These are phyloP conservation scores for Coelastrella sp. DNA, from an alignment of 139 green algal genomes.

Conservation along the genomic window DNA sequence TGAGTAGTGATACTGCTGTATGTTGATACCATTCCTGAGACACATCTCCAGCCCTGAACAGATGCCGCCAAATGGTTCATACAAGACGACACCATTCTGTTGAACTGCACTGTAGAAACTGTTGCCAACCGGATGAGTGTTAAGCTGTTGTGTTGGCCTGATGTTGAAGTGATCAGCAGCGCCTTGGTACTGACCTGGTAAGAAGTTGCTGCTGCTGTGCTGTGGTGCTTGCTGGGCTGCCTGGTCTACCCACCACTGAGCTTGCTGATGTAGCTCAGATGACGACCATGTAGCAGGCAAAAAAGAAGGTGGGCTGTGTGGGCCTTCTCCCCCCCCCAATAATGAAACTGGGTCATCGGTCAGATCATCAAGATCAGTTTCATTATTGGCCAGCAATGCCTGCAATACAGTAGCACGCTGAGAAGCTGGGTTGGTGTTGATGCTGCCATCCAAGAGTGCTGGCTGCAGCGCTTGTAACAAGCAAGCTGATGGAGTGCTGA, in stretches of 20 bases:
- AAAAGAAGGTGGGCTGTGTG: not conserved
- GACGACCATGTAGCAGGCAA: not conserved
- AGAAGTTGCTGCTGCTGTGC: not conserved
- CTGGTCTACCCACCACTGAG: not conserved
- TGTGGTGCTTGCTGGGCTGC: not conserved
- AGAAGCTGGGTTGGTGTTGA: not conserved
- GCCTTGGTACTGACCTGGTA: not conserved
- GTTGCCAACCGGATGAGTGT: not conserved
- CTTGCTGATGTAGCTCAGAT: not conserved
- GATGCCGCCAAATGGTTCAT: conserved; percentile 41
- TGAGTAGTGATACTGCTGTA: conserved; percentile 10
- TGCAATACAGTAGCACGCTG: not conserved
- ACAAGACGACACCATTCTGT: not conserved
- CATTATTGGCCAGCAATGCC: not conserved
- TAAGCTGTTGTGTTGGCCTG: not conserved
- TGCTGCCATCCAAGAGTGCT: not conserved
- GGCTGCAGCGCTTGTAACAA: not conserved
- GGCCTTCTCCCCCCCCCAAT: not conserved
- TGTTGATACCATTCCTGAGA: conserved; percentile 22
- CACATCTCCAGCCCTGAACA: conserved; percentile 8
- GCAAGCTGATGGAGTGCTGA: not conserved
- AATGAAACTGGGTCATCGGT: not conserved
- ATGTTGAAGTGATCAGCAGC: not conserved
- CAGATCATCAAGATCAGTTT: not conserved
- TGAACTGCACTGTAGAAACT: conserved; percentile 9